Evolutionary conservation across 331 rosid genomes (phyloP).

Genomic region (Ulmus americana): DNA sequence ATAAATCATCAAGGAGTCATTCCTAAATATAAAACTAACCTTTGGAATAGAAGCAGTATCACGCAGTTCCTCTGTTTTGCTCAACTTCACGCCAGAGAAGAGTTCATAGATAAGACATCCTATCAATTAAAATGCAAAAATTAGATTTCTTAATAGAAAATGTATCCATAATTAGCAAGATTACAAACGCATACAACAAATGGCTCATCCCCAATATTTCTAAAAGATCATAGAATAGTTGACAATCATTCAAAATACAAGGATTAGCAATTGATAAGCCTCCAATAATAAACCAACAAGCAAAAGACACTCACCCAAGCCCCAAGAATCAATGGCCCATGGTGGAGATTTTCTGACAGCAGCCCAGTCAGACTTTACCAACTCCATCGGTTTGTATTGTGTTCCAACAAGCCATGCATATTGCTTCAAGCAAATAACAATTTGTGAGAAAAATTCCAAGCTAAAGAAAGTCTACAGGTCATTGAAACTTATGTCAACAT

Average conservation of each 20-base stretch:
- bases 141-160: slow-evolving; percentile 9
- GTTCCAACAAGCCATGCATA: slow-evolving; percentile 94
- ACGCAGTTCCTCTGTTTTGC: slow-evolving; percentile 90
- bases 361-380: slow-evolving; percentile 87
- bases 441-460: slow-evolving; percentile 22
- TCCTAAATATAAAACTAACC: slow-evolving; percentile 37
- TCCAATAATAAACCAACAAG: slow-evolving; percentile 17
- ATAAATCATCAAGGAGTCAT: not conserved
- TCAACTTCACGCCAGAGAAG: slow-evolving; percentile 73
- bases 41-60: slow-evolving; percentile 83
- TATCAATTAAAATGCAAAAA: slow-evolving; percentile 30
- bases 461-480: not conserved
- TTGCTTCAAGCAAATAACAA: slow-evolving; percentile 49
- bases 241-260: slow-evolving; percentile 14
- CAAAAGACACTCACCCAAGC: slow-evolving; percentile 62
- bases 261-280: not conserved
- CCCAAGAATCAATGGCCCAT: slow-evolving; percentile 99
- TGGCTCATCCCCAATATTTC: slow-evolving; percentile 15
- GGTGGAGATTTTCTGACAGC: slow-evolving; percentile 82
- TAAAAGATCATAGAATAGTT: slow-evolving; percentile 12
- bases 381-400: slow-evolving; percentile 85
- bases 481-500: not conserved
- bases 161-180: not conserved
- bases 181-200: slow-evolving; percentile 15
- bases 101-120: slow-evolving; percentile 94